Evolutionary conservation across 768 basidiomycete genomes (phyloP).

Genomic region (Termitomyces sp.): DNA sequence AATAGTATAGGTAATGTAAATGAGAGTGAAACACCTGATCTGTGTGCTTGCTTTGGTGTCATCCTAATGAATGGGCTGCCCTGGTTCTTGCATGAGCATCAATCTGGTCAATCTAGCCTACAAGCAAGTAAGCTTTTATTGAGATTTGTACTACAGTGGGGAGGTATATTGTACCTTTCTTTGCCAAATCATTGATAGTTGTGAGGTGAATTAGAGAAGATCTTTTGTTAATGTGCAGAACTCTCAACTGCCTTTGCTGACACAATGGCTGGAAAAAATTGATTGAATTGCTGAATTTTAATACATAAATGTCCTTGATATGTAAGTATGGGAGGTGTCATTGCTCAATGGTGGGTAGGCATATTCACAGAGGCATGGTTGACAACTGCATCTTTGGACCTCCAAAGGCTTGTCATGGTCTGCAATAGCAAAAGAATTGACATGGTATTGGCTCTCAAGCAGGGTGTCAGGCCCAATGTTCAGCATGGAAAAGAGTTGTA

Average conservation of each 20-base stretch:
- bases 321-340: too few relatives aligned
- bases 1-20: too few relatives aligned
- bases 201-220: slow-evolving; percentile 64
- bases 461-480: too few relatives aligned
- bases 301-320: neutral
- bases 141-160: slow-evolving; percentile 86
- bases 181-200: neutral
- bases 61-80: too few relatives aligned
- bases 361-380: slow-evolving; percentile 80
- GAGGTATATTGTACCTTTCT: slow-evolving; percentile 32
- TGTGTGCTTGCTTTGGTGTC: too few relatives aligned
- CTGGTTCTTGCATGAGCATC: too few relatives aligned
- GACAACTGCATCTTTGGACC: slow-evolving; percentile 75
- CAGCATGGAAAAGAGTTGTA: too few relatives aligned
- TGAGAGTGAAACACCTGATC: too few relatives aligned
- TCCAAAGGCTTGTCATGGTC: slow-evolving; percentile 94
- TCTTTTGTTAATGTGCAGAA: slow-evolving; percentile 69
- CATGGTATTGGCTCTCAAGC: too few relatives aligned
- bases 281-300: neutral
- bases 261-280: slow-evolving; percentile 34
- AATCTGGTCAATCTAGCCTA: too few relatives aligned
- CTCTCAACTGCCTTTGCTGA: slow-evolving; percentile 82
- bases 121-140: too few relatives aligned
- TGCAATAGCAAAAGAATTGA: slow-evolving; percentile 19
- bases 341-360: slow-evolving; percentile 67